Evolutionary conservation across 2,329 filamentous ascomycete genomes (phyloP).

Genomic region (Waltergamsia citrina): DNA sequence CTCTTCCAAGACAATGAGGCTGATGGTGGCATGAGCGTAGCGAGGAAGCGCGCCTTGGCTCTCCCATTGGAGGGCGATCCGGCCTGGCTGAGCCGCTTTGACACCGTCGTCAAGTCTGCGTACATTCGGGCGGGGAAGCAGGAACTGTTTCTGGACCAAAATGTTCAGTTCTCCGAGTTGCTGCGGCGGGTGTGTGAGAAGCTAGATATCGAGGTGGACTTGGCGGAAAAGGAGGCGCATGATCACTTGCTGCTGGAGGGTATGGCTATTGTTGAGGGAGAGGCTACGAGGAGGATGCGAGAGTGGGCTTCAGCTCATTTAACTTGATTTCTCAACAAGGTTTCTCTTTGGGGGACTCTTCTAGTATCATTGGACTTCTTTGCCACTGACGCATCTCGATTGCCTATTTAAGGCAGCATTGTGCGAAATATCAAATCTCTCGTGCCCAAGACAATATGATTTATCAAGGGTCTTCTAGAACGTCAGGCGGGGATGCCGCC

Average conservation of each 20-base stretch:
- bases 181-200: not conserved
- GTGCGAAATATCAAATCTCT: too few species aligned
- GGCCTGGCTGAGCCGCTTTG: not conserved
- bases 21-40: not conserved
- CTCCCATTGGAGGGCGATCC: not conserved
- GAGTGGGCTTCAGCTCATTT: too few species aligned
- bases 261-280: not conserved
- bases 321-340: too few species aligned
- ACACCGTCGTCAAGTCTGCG: not conserved
- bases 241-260: not conserved
- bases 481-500: too few species aligned
- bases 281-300: not conserved
- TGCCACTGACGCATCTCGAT: too few species aligned
- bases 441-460: too few species aligned
- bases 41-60: not conserved
- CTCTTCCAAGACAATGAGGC: not conserved
- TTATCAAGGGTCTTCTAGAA: too few species aligned
- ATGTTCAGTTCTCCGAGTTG: not conserved
- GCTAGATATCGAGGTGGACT: not conserved
- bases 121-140: not conserved
- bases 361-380: too few species aligned
- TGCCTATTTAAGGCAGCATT: too few species aligned
- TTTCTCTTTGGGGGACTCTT: too few species aligned
- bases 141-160: not conserved
- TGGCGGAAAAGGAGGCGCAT: not conserved